Evolutionary conservation across 306 rosid genomes (phyloP), one percentile per base, ranked within the genome.

Genomic region (Sechiopsis laciniata): DNA sequence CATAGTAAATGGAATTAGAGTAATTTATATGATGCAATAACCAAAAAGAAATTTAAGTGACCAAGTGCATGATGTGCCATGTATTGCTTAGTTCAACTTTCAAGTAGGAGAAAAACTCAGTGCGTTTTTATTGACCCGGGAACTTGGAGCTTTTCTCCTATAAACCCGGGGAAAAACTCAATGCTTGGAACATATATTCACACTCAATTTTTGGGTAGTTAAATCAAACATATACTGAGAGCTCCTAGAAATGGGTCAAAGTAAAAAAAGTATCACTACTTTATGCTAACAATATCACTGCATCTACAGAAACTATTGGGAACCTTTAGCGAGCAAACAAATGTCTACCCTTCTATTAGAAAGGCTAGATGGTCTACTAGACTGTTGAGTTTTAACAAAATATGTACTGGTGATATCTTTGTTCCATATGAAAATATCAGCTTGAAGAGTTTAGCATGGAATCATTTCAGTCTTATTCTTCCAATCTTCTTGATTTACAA

Each of bases 351-450:
- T 14, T 61, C 67, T 29, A 26, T 6, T 14, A 24, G 45, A 59
- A 40, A 40, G 0, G 9, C 1, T 14, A 24, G 66, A 59, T 22
- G 14, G 26, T 59, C 16, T 59, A 59, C 65, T 6, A 24, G 14
- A 60, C 48, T 42, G 48, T 9, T 42, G 48, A 42, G 11, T 42
- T 37, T 42, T 8, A 17, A 60, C 32, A 8, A 8, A 55, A 55
- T 19, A 32, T 26, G 46, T 61, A 5, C 19, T 24, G 4, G 61
- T 20, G 29, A 20, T 61, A 3, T 14, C 45, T 42, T 13, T 20
- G 67, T 42, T 61, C 15, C 67, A 61, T 29, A 61, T 29, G 45
- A 29, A 61, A 61, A 26, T 61, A 61, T 46, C 17, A 61, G 45
- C 67, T 29, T 19, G 67, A 60, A 60, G 2, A 12, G 66, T 60